phyloP scores from a whole-genome alignment of 2,329 filamentous ascomycete genomes.

The Clarireedia homoeocarpa region DNA sequence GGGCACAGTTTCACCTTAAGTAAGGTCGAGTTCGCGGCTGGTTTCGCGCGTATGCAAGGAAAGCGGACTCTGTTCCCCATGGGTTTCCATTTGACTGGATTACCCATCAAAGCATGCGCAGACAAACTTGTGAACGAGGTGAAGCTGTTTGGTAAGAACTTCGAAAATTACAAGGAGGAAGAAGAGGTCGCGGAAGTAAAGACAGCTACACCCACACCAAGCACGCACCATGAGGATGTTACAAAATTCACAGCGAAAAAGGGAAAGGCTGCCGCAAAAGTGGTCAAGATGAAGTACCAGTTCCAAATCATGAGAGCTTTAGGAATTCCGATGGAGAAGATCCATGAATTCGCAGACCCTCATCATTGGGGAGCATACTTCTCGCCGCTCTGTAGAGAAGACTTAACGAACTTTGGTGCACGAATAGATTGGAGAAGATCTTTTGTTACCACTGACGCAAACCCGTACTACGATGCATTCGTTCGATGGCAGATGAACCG shows the following conservation, averaged over 20 bases:
- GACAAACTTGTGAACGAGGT: slow-evolving; percentile 92
- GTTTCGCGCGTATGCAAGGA: slow-evolving; percentile 84
- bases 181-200: slow-evolving; percentile 43
- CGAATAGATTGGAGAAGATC: slow-evolving; percentile 89
- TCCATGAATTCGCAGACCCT: slow-evolving; percentile 89
- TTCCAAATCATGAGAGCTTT: slow-evolving; percentile 92
- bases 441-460: slow-evolving; percentile 92
- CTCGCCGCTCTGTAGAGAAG: slow-evolving; percentile 69
- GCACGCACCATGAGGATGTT: slow-evolving; percentile 67
- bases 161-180: slow-evolving; percentile 66
- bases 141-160: slow-evolving; percentile 78
- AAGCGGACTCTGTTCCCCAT: slow-evolving; percentile 82
- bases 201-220: slow-evolving; percentile 48
- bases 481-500: slow-evolving; percentile 96
- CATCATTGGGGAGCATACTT: slow-evolving; percentile 89
- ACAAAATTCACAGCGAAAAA: slow-evolving; percentile 92
- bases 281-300: slow-evolving; percentile 90
- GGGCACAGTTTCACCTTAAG: slow-evolving; percentile 88
- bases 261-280: slow-evolving; percentile 84
- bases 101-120: slow-evolving; percentile 96
- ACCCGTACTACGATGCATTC: slow-evolving; percentile 94
- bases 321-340: slow-evolving; percentile 79
- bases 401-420: slow-evolving; percentile 76
- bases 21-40: slow-evolving; percentile 88
- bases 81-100: slow-evolving; percentile 93